Conservation (phyloP, 768 basidiomycete genomes). For the Vararia minispora region DNA sequence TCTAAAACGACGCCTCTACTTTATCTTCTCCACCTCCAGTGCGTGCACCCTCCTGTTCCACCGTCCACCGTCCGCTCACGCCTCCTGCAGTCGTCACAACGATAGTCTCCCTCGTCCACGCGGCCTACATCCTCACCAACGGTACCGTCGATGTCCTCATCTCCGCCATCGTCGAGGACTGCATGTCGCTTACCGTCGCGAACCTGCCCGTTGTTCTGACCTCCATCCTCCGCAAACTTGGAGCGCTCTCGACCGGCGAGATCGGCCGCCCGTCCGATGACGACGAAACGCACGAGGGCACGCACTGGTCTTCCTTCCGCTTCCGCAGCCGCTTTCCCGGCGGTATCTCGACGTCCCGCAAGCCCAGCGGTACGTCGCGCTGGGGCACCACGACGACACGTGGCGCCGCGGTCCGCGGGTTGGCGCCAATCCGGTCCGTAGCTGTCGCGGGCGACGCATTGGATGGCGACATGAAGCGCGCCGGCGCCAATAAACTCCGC, state of each 20-base stretch:
- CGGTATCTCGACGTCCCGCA: conserved; percentile 8
- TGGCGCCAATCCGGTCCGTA: no score
- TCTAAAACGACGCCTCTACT: conserved; percentile 29
- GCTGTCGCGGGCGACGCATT: no score
- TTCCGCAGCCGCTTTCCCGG: conserved; percentile 12
- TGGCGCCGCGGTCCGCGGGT: no score
- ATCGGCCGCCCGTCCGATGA: background rate
- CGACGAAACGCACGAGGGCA: conserved; percentile 9
- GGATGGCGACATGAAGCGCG: no score
- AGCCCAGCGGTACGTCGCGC: background rate
- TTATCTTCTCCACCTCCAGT: conserved; percentile 46
- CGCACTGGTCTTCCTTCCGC: conserved; percentile 14
- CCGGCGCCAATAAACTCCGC: no score
- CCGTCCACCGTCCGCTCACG: background rate
- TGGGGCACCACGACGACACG: conserved; percentile 3
- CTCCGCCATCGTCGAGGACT: conserved; percentile 21
- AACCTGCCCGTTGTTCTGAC: conserved; percentile 11
- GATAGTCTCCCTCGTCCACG: conserved; percentile 21
- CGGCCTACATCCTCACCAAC: conserved; percentile 16
- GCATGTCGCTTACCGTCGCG: conserved; percentile 10
- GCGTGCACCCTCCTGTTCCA: conserved; percentile 8
- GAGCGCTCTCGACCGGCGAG: background rate
- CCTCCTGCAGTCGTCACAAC: conserved; percentile 15
- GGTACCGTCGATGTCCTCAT: conserved; percentile 21
- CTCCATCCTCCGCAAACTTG: conserved; percentile 5